Evolutionary conservation across 768 basidiomycete genomes (phyloP), one percentile per base, ranked within the genome.

Genomic region (Tylopilus plumbeoviolaceoides): DNA sequence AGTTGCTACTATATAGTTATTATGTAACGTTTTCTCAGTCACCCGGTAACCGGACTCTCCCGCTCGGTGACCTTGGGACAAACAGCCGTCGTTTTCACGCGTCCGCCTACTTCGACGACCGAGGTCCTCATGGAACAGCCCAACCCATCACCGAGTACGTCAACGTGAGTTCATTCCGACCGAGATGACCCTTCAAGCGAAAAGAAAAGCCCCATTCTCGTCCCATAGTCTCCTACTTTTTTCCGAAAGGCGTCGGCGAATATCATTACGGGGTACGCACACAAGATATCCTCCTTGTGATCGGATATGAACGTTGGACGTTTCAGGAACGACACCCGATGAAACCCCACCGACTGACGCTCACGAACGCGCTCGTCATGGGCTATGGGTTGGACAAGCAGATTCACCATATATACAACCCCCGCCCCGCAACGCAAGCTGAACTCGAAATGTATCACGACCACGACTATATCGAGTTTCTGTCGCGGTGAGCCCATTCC

Each of bases 321-420:
- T 44, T 40, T 60, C 28, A 98, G 95, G 93, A 97, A 81, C 83
- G 88, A 44, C 95, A 99, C 73, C 95, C 95, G 3, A 99, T 99
- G 95, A 97, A 98, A 69, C 95, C 95, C 5, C 93, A 97, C 62
- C 81, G 95, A 23, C 73, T 99, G n/a, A 94, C 95, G 3, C 71
- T 99, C 49, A 98, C 97, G 17, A 99, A 98, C 60, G 86, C 94
- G 2, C 80, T 99, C 44, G 95, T 98, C 12, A 82, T 95, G 71
- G 95, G 95, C 0, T 99, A 98, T 64, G 95, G 93, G 15, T 75
- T 99, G 15, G 93, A 98, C 75, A 91, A 95, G 60, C 87, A 91
- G 60, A 95, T 99, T 63, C 91, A 97, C 61, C 75, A 89, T 50
- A 90, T 97, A 35, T 95, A 91, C 69, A 85, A 89, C 60, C 95